Percentiles rank a stretch among this genome's conserved stretches.
Conservation (phyloP, 192 early-diverging fungal species). For the Backusella psychrophila region DNA sequence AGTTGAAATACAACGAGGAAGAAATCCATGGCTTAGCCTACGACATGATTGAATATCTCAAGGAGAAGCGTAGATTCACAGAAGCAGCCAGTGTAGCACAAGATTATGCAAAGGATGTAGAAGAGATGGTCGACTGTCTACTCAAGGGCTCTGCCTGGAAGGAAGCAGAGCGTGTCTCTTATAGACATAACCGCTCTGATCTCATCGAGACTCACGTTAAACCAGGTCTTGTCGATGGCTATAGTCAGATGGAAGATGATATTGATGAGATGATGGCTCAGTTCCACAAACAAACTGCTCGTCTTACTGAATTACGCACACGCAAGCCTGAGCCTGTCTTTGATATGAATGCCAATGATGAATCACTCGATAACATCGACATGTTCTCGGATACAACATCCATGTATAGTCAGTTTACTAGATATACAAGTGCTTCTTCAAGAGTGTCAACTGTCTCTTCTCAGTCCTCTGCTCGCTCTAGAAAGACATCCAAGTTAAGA, state of each 20-base stretch:
- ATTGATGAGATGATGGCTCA: conserved; percentile 61
- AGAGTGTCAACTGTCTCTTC: conserved; percentile 57
- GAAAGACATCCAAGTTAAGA: conserved; percentile 69
- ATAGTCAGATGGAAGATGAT: conserved; percentile 56
- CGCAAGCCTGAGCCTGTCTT: conserved; percentile 45
- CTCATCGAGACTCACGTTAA: conserved; percentile 74
- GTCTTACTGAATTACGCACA: conserved; percentile 57
- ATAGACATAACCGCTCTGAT: conserved; percentile 58
- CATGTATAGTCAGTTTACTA: conserved; percentile 86
- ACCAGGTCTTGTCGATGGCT: conserved; percentile 61
- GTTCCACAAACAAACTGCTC: conserved; percentile 58
- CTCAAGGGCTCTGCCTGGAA: conserved; percentile 73
- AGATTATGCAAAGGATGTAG: conserved; percentile 70
- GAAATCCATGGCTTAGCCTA: conserved; percentile 51
- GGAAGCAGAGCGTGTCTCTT: conserved; percentile 68
- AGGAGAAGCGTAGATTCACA: conserved; percentile 54
- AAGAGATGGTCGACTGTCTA: conserved; percentile 66
- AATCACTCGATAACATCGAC: conserved; percentile 83
- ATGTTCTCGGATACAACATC: conserved; percentile 95
- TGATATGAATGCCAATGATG: conserved; percentile 42
- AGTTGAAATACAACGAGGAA: conserved; percentile 43
- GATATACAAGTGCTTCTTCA: conserved; percentile 66
- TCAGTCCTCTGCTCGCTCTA: conserved; percentile 20
- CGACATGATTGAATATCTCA: conserved; percentile 54
- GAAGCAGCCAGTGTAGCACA: conserved; percentile 71